Percentiles rank a stretch among this genome's conserved stretches.
These are phyloP conservation scores for Penicillium expansum DNA, from an alignment of 2,329 filamentous ascomycete genomes.

Conservation along the genomic window DNA sequence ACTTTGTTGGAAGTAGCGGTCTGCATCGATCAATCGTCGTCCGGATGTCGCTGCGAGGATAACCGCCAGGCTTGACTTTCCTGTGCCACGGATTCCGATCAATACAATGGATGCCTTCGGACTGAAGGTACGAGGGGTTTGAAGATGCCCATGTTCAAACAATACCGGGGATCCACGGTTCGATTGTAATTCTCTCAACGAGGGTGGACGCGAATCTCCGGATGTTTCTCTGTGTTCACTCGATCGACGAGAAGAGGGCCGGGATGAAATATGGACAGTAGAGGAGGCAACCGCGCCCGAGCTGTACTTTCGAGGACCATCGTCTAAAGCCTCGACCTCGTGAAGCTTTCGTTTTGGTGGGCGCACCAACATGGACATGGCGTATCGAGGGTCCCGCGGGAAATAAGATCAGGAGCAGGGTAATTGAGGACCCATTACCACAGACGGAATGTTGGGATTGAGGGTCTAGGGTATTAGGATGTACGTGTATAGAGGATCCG, in stretches of 20 bases:
- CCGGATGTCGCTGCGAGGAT: conserved; percentile 71
- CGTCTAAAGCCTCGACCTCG: conserved; percentile 24
- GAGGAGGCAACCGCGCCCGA: background rate
- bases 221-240: conserved; percentile 21
- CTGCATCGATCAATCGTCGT: conserved; percentile 66
- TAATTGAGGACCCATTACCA: conserved; percentile 13
- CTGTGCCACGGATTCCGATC: conserved; percentile 69
- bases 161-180: conserved; percentile 28
- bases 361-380: conserved; percentile 34
- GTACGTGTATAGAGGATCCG: background rate
- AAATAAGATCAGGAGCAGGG: background rate
- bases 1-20: conserved; percentile 64
- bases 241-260: conserved; percentile 10
- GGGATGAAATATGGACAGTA: background rate
- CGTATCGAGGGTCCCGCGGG: background rate
- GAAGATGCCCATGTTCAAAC: conserved; percentile 25
- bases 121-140: conserved; percentile 46
- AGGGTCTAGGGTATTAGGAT: background rate
- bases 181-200: conserved; percentile 29
- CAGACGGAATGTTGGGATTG: background rate
- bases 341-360: conserved; percentile 34
- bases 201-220: conserved; percentile 17
- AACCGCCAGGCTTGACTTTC: conserved; percentile 72
- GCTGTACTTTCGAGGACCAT: conserved; percentile 19
- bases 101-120: conserved; percentile 69